phyloP scores from a whole-genome alignment of 495 filamentous ascomycete species.

The Gamarada debralockiae region DNA sequence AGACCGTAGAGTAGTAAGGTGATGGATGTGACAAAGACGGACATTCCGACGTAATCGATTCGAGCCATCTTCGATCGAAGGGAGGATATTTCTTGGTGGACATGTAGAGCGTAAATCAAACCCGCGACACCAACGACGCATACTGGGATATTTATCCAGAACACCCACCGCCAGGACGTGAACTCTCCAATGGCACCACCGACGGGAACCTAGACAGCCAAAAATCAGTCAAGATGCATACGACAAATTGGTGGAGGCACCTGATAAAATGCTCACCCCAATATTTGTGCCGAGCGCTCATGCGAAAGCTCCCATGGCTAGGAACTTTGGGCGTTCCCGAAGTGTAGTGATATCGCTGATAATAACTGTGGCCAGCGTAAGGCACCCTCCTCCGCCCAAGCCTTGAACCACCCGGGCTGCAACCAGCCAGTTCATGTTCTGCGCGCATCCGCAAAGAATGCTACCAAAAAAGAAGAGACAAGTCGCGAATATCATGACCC shows the following conservation, averaged over 20 bases:
- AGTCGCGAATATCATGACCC: slow-evolving; percentile 44
- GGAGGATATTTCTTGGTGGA: slow-evolving; percentile 22
- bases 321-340: slow-evolving; percentile 38
- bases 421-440: slow-evolving; percentile 47
- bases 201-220: not conserved
- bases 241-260: not conserved
- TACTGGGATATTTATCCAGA: slow-evolving; percentile 38
- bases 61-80: slow-evolving; percentile 39
- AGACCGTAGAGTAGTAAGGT: slow-evolving; percentile 47
- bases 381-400: slow-evolving; percentile 63
- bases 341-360: slow-evolving; percentile 60
- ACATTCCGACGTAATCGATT: slow-evolving; percentile 58
- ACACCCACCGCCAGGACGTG: slow-evolving; percentile 26
- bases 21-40: slow-evolving; percentile 44
- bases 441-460: slow-evolving; percentile 53
- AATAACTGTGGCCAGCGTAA: slow-evolving; percentile 56
- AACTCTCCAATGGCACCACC: slow-evolving; percentile 11
- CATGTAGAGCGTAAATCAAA: slow-evolving; percentile 33
- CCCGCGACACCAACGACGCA: slow-evolving; percentile 30
- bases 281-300: slow-evolving; percentile 49
- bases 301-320: slow-evolving; percentile 8
- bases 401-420: slow-evolving; percentile 39
- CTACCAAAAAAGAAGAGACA: slow-evolving; percentile 52
- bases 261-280: slow-evolving; percentile 40
- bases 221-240: no score